Evolutionary conservation across 805 yeast genomes (phyloP).

Genomic region (Pichia scutulata): DNA sequence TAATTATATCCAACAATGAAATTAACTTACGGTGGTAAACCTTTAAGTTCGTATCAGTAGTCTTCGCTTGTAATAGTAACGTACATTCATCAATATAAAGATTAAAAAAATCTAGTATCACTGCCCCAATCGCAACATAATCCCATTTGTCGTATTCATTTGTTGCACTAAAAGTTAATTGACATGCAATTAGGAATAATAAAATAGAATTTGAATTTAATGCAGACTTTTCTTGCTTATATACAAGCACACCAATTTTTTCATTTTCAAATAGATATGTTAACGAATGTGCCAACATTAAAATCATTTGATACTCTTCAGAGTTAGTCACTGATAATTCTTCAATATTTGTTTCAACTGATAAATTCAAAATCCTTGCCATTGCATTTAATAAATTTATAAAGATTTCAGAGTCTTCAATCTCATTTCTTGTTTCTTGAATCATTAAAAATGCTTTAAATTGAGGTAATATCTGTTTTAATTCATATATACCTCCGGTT

Average conservation of each 20-base stretch:
- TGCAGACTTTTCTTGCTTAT: background rate
- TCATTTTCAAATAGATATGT: conserved; percentile 1
- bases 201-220: background rate
- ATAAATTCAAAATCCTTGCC: background rate
- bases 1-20: conserved; percentile 33
- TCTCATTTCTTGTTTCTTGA: background rate
- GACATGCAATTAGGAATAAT: conserved; percentile 2
- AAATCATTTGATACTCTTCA: background rate
- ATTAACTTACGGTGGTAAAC: conserved; percentile 15
- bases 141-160: background rate
- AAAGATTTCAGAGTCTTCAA: background rate
- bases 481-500: background rate
- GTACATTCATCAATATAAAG: conserved; percentile 12
- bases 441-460: conserved; percentile 2
- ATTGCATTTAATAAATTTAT: background rate
- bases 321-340: background rate
- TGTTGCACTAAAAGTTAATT: conserved; percentile 2
- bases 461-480: conserved; percentile 5
- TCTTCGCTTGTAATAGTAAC: conserved; percentile 2
- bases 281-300: background rate
- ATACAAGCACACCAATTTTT: conserved; percentile 1
- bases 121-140: conserved; percentile 4
- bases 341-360: background rate
- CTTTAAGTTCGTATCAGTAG: background rate
- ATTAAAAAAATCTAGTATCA: conserved; percentile 23